Percentiles rank a stretch among this genome's conserved stretches.
These are phyloP conservation scores for Hymenotorrendiella dingleyae DNA, from an alignment of 2,329 filamentous ascomycete genomes.

Conservation along the genomic window DNA sequence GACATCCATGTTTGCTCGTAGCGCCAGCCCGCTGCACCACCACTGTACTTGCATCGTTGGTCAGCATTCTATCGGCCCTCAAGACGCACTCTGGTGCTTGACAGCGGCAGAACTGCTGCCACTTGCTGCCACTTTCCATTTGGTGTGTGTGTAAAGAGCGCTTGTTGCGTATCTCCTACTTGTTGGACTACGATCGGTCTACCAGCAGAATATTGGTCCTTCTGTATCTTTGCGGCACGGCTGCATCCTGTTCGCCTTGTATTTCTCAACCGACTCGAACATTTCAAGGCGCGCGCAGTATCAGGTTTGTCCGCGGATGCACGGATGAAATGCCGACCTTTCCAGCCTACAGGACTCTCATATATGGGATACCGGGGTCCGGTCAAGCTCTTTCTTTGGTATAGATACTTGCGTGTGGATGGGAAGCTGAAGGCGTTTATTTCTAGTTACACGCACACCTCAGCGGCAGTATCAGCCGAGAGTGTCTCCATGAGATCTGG, in stretches of 20 bases:
- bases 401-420: not conserved
- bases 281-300: no score
- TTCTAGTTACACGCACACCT: slow-evolving; percentile 72
- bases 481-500: slow-evolving; percentile 73
- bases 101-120: not conserved
- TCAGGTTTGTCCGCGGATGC: no score
- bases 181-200: not conserved
- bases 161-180: slow-evolving; percentile 1
- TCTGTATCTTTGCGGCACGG: slow-evolving; percentile 1
- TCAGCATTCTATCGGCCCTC: slow-evolving; percentile 7
- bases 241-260: no score
- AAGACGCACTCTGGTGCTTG: not conserved
- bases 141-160: not conserved
- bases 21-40: slow-evolving; percentile 1
- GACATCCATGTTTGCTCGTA: slow-evolving; percentile 2
- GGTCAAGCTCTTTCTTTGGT: not conserved
- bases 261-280: no score
- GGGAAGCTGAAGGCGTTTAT: slow-evolving; percentile 8
- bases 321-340: no score
- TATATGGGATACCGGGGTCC: no score
- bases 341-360: no score
- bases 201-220: not conserved
- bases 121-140: not conserved
- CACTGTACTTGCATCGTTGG: not conserved
- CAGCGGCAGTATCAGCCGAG: slow-evolving; percentile 68